Percentiles rank a stretch among this genome's conserved stretches.
Conservation (phyloP, 345 rosid genomes). For the Gossypium sturtianum region DNA sequence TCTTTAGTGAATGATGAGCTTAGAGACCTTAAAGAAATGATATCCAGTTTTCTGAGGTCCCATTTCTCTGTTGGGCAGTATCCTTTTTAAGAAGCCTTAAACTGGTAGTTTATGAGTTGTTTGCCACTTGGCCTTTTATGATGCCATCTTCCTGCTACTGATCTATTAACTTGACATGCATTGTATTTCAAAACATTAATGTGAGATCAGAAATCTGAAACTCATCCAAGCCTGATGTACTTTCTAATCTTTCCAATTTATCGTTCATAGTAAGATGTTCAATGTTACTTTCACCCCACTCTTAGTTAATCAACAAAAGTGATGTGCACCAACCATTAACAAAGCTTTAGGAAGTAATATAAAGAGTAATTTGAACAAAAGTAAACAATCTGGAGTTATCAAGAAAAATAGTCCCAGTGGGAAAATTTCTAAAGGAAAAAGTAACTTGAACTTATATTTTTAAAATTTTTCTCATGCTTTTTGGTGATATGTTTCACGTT, state of each 20-base stretch:
- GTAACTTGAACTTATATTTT: neutral
- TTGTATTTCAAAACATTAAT: neutral
- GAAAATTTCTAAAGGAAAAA: neutral
- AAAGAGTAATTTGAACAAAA: neutral
- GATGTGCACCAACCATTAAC: neutral
- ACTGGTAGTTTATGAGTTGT: neutral
- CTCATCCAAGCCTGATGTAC: neutral
- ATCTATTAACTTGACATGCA: neutral
- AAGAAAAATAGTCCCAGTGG: neutral
- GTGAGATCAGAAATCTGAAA: neutral
- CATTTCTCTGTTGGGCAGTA: neutral
- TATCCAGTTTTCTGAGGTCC: neutral
- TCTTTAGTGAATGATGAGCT: neutral
- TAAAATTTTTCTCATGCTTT: neutral
- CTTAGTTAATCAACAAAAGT: neutral
- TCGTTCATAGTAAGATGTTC: neutral
- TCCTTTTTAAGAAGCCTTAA: neutral
- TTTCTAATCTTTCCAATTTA: neutral
- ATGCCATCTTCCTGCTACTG: neutral
- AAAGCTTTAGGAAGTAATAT: neutral
- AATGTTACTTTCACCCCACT: neutral
- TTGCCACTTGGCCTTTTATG: neutral
- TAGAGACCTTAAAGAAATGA: neutral
- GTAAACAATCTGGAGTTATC: neutral
- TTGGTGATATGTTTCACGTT: neutral